Conservation (phyloP, 352 stramenopile species). For the Globisporangium cystogenes region DNA sequence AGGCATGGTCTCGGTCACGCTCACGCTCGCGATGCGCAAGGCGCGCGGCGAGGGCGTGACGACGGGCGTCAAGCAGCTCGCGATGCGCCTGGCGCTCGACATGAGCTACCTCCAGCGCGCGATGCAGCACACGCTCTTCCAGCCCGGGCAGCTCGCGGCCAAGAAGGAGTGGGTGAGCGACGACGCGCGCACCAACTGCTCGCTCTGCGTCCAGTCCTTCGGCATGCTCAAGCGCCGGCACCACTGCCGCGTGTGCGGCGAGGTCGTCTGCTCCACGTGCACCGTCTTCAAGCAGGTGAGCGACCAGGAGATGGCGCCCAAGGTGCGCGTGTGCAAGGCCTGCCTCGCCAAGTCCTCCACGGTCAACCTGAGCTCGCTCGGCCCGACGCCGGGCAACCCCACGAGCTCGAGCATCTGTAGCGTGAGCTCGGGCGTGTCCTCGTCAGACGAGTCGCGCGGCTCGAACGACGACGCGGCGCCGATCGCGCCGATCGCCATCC, state of each 20-base stretch:
- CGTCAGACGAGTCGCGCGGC: slow-evolving; percentile 35
- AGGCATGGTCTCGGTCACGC: slow-evolving; percentile 53
- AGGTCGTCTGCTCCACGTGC: slow-evolving; percentile 80
- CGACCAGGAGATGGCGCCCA: slow-evolving; percentile 34
- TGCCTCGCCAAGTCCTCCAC: slow-evolving; percentile 64
- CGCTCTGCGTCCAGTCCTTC: slow-evolving; percentile 73
- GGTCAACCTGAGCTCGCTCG: slow-evolving; percentile 7
- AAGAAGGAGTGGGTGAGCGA: slow-evolving; percentile 83
- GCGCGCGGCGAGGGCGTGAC: slow-evolving; percentile 65
- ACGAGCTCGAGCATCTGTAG: slow-evolving; percentile 24
- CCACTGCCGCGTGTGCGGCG: slow-evolving; percentile 82
- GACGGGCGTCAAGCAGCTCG: slow-evolving; percentile 61
- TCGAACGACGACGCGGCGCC: slow-evolving; percentile 14
- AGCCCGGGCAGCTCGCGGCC: slow-evolving; percentile 45
- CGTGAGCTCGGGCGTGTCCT: slow-evolving; percentile 36
- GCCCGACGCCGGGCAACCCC: slow-evolving; percentile 7
- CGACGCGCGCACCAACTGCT: slow-evolving; percentile 70
- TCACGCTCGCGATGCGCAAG: slow-evolving; percentile 80
- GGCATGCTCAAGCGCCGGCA: slow-evolving; percentile 78
- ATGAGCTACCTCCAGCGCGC: slow-evolving; percentile 45
- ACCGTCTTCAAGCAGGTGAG: slow-evolving; percentile 77
- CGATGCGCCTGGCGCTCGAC: slow-evolving; percentile 55
- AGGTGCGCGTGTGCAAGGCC: slow-evolving; percentile 76
- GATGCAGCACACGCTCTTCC: slow-evolving; percentile 71
- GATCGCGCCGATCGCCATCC: slow-evolving; percentile 4